Conservation (phyloP, 306 rosid species). For the Hippophae gyantsensis region DNA sequence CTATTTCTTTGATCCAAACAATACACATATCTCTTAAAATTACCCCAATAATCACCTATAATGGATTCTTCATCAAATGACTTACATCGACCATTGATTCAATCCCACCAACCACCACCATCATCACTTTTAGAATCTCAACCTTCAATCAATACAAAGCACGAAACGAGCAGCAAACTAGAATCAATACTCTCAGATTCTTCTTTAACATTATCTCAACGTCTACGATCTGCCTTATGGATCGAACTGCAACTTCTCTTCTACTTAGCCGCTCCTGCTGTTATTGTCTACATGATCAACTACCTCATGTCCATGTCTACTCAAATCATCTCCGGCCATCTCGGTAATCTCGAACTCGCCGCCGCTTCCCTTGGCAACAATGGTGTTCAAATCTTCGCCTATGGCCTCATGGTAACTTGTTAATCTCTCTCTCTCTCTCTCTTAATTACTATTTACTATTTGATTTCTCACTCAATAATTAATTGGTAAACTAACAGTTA, state of each 20-base stretch:
- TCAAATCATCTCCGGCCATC: conserved; percentile 61
- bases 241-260: conserved; percentile 52
- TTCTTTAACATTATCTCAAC: conserved; percentile 17
- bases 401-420: conserved; percentile 55
- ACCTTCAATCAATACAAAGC: too few species aligned
- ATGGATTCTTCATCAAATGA: too few species aligned
- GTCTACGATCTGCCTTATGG: conserved; percentile 38
- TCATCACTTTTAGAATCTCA: too few species aligned
- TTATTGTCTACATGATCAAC: conserved; percentile 56
- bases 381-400: conserved; percentile 63
- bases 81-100: too few species aligned
- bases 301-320: conserved; percentile 52
- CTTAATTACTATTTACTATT: not conserved
- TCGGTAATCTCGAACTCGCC: conserved; percentile 67
- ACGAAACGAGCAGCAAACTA: conserved; percentile 9
- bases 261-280: conserved; percentile 56
- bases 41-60: too few species aligned
- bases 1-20: too few species aligned
- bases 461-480: not conserved
- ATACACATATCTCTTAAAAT: too few species aligned
- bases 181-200: conserved; percentile 42
- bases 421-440: not conserved
- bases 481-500: conserved; percentile 21
- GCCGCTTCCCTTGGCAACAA: conserved; percentile 74
- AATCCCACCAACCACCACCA: too few species aligned